These are phyloP conservation scores for Panellus pusillus DNA, from an alignment of 768 basidiomycete species.

Conservation along the genomic window DNA sequence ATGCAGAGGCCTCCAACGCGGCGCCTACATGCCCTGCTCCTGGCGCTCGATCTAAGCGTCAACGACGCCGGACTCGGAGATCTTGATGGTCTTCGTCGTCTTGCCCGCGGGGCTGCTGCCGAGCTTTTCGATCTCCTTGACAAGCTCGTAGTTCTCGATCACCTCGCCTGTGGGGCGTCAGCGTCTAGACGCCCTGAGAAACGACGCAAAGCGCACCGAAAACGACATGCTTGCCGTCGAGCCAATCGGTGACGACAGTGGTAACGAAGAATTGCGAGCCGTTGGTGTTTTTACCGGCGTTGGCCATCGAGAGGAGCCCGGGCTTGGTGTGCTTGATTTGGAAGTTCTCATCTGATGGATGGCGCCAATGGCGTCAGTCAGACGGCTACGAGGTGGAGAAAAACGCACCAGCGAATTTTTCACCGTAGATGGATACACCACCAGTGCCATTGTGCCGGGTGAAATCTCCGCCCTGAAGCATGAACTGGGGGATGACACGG, in stretches of 20 bases:
- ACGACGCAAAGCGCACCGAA: conserved; percentile 58
- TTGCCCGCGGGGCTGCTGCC: conserved; percentile 41
- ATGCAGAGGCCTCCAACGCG: no score
- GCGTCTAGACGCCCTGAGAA: not conserved
- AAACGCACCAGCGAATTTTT: conserved; percentile 66
- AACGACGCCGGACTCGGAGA: conserved; percentile 59
- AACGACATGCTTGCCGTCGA: conserved; percentile 68
- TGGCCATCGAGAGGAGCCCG: conserved; percentile 83
- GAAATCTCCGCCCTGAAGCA: conserved; percentile 90
- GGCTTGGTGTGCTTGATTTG: conserved; percentile 58
- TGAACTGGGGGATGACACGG: conserved; percentile 75
- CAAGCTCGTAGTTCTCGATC: conserved; percentile 61
- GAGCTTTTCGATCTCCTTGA: conserved; percentile 56
- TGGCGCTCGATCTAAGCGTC: conserved; percentile 2
- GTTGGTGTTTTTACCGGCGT: conserved; percentile 79
- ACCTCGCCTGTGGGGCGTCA: conserved; percentile 21
- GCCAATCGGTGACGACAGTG: conserved; percentile 68
- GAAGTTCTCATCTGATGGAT: conserved; percentile 67
- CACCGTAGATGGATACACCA: conserved; percentile 85
- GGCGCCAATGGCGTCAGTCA: conserved; percentile 27
- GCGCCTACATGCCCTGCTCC: no score
- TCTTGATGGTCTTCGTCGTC: conserved; percentile 45
- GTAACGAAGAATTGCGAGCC: conserved; percentile 88
- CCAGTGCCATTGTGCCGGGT: conserved; percentile 75
- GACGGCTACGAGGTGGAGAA: not conserved